A percentile compares a stretch with the other conserved stretches of the same genome.
Conservation (phyloP, 352 stramenopile species). For the Saprolegnia diclina region DNA sequence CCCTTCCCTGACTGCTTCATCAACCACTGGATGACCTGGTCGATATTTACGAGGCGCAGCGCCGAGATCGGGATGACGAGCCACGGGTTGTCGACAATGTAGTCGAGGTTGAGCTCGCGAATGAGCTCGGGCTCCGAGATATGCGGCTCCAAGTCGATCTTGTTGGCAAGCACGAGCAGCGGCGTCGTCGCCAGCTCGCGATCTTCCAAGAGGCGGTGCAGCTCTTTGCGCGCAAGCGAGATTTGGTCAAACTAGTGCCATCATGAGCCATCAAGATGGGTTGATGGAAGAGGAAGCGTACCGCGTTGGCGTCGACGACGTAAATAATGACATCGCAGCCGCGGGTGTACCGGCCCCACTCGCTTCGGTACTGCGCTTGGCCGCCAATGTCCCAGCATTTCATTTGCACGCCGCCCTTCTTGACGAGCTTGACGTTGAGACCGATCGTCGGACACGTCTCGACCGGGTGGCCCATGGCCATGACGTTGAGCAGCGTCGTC, state of each 20-base stretch:
- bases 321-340: slow-evolving; percentile 99
- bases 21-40: slow-evolving; percentile 96
- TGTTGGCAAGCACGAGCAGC: slow-evolving; percentile 97
- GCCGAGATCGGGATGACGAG: slow-evolving; percentile 97
- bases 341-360: slow-evolving; percentile 92
- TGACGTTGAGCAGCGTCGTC: slow-evolving; percentile 94
- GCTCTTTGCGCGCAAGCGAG: slow-evolving; percentile 90
- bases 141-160: slow-evolving; percentile 96
- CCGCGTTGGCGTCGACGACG: slow-evolving; percentile 95
- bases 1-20: slow-evolving; percentile 91
- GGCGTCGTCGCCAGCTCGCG: slow-evolving; percentile 88
- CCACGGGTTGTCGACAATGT: slow-evolving; percentile 98
- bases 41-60: slow-evolving; percentile 94
- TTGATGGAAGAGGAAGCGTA: no score
- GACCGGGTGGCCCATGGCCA: slow-evolving; percentile 92
- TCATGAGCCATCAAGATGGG: slow-evolving; percentile 6
- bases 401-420: slow-evolving; percentile 95
- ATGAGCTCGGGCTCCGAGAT: slow-evolving; percentile 88
- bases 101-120: slow-evolving; percentile 96
- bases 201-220: slow-evolving; percentile 91
- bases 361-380: slow-evolving; percentile 93
- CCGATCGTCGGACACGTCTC: slow-evolving; percentile 97
- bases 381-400: slow-evolving; percentile 99
- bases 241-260: slow-evolving; percentile 88
- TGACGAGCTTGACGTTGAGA: slow-evolving; percentile 96